Conservation (phyloP, 2,329 filamentous ascomycete species). For the Colletotrichum theobromicola region DNA sequence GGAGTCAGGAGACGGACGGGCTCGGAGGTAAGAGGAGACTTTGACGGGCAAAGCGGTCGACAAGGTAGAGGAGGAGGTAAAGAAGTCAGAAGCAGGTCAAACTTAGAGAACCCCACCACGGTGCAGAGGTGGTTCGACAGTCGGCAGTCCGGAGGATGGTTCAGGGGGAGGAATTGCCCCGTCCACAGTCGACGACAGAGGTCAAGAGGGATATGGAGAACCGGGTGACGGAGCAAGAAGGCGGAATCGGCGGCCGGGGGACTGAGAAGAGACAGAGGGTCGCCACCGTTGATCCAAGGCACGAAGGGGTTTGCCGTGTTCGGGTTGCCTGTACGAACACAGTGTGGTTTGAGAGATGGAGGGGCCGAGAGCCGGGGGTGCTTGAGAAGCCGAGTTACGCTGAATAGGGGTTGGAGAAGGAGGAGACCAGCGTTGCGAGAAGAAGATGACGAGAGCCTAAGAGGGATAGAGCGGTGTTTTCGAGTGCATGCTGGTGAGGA, state of each 20-base stretch:
- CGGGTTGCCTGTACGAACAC: background rate
- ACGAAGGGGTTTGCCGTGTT: background rate
- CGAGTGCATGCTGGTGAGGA: constrained; percentile 18
- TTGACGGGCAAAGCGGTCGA: background rate
- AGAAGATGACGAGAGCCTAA: constrained; percentile 4
- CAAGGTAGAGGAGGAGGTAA: background rate
- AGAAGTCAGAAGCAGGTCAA: constrained; percentile 1
- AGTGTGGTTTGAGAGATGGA: constrained; percentile 10
- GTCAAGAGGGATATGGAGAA: background rate
- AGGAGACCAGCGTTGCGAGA: background rate
- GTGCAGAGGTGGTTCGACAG: constrained; percentile 18
- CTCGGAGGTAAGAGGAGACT: background rate
- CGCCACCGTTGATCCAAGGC: constrained; percentile 16
- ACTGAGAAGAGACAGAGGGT: background rate
- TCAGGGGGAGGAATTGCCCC: constrained; percentile 2
- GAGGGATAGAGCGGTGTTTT: constrained; percentile 1
- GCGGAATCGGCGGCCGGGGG: constrained; percentile 5
- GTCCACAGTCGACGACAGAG: constrained; percentile 6
- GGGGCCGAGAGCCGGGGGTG: constrained; percentile 1
- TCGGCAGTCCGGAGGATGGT: constrained; percentile 11
- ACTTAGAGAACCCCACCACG: constrained; percentile 15
- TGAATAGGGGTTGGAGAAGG: background rate
- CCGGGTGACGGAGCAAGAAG: constrained; percentile 14
- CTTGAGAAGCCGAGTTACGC: background rate
- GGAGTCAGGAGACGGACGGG: background rate